phyloP scores from a whole-genome alignment of 1,284 basidiomycete genomes.

The Melampsora abietis-canadensis region DNA sequence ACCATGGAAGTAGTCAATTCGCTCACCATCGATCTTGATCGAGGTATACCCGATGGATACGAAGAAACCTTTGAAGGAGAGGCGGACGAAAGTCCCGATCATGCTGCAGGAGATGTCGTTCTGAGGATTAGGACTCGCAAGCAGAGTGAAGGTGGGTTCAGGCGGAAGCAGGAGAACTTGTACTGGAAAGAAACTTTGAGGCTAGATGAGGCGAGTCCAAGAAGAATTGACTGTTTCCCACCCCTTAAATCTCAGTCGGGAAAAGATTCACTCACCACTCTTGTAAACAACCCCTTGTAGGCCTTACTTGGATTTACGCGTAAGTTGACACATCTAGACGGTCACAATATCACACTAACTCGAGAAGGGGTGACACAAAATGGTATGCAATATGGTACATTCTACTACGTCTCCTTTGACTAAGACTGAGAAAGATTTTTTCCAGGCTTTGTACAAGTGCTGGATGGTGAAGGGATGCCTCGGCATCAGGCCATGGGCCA shows the following conservation, averaged over 20 bases:
- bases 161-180: slow-evolving; percentile 78
- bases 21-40: slow-evolving; percentile 74
- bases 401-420: not conserved
- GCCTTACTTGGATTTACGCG: slow-evolving; percentile 75
- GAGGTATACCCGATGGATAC: slow-evolving; percentile 83
- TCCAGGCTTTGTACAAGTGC: slow-evolving; percentile 73
- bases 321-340: slow-evolving; percentile 84
- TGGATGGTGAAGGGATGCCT: slow-evolving; percentile 71
- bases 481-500: slow-evolving; percentile 54
- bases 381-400: slow-evolving; percentile 56
- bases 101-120: slow-evolving; percentile 85
- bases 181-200: slow-evolving; percentile 86
- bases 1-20: slow-evolving; percentile 63
- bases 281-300: slow-evolving; percentile 54
- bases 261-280: not conserved
- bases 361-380: slow-evolving; percentile 83
- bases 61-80: slow-evolving; percentile 88
- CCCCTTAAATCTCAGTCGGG: not conserved
- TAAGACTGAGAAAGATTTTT: not conserved
- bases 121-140: slow-evolving; percentile 72
- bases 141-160: slow-evolving; percentile 67
- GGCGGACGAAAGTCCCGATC: slow-evolving; percentile 86
- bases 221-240: not conserved
- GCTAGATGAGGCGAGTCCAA: slow-evolving; percentile 71
- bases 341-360: slow-evolving; percentile 68